Evolutionary conservation across 768 basidiomycete genomes (phyloP).

Genomic region (Mycena crocata): DNA sequence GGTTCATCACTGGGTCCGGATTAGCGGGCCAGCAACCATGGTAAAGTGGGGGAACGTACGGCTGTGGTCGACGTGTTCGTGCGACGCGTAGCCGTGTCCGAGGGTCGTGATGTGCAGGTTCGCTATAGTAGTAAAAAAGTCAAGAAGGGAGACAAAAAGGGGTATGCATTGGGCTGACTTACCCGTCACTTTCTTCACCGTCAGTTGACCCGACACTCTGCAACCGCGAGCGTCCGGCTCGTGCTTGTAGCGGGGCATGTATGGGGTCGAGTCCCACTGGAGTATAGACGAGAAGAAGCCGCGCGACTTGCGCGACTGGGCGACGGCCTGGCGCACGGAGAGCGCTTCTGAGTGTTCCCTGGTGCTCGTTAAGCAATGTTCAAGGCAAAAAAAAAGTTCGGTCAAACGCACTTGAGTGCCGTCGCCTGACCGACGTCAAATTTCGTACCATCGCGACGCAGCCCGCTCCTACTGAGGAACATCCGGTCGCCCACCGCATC

Average conservation of each 20-base stretch:
- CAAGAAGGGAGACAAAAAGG: not conserved
- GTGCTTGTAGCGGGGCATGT: slow-evolving; percentile 81
- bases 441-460: slow-evolving; percentile 86
- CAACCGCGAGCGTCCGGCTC: slow-evolving; percentile 80
- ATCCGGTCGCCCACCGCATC: slow-evolving; percentile 95
- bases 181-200: slow-evolving; percentile 93
- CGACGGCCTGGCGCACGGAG: slow-evolving; percentile 75
- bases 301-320: slow-evolving; percentile 80
- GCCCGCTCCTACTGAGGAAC: slow-evolving; percentile 71
- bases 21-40: not conserved
- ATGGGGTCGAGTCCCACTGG: slow-evolving; percentile 56
- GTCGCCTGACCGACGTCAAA: slow-evolving; percentile 90
- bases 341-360: slow-evolving; percentile 75
- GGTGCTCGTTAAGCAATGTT: slow-evolving; percentile 2
- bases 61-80: slow-evolving; percentile 87
- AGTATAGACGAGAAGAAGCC: slow-evolving; percentile 75
- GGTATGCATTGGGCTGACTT: not conserved
- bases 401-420: slow-evolving; percentile 66
- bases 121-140: slow-evolving; percentile 51
- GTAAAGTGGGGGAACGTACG: slow-evolving; percentile 60
- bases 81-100: slow-evolving; percentile 93
- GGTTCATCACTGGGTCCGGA: slow-evolving; percentile 82
- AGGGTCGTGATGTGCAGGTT: slow-evolving; percentile 96
- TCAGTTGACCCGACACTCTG: slow-evolving; percentile 84
- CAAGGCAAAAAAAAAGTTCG: not conserved